These are phyloP conservation scores for Collybia mongolica DNA, from an alignment of 768 basidiomycete genomes.

Conservation along the genomic window DNA sequence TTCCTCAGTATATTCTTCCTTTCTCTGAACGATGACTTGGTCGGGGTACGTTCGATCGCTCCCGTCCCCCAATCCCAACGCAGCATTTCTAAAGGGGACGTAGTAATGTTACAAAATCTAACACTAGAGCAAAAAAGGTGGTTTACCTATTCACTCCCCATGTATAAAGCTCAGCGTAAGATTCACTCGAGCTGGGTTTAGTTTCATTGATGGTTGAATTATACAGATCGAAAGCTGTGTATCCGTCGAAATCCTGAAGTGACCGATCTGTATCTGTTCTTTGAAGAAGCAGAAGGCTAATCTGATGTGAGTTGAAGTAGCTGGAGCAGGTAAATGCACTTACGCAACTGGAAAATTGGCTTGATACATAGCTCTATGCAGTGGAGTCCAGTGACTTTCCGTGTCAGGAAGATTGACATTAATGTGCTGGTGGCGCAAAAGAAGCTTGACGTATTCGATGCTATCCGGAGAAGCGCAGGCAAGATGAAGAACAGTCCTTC, in stretches of 20 bases:
- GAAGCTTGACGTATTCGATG: slow-evolving; percentile 73
- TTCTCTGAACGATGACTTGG: slow-evolving; percentile 53
- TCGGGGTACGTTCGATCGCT: slow-evolving; percentile 82
- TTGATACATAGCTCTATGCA: slow-evolving; percentile 83
- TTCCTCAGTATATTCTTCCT: slow-evolving; percentile 25
- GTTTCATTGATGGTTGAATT: slow-evolving; percentile 85
- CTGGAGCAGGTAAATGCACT: too few species aligned
- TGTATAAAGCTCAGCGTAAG: slow-evolving; percentile 66
- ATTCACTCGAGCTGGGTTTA: slow-evolving; percentile 42
- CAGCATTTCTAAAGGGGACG: slow-evolving; percentile 61
- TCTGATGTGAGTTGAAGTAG: background rate
- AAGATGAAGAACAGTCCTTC: slow-evolving; percentile 80
- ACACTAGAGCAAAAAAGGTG: too few species aligned
- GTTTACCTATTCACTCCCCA: slow-evolving; percentile 82
- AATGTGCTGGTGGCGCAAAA: slow-evolving; percentile 73
- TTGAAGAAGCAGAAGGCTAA: slow-evolving; percentile 72
- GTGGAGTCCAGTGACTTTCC: slow-evolving; percentile 89
- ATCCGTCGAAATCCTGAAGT: slow-evolving; percentile 83
- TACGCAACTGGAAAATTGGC: slow-evolving; percentile 62
- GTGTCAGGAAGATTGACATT: slow-evolving; percentile 78
- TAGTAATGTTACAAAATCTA: background rate
- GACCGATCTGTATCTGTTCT: slow-evolving; percentile 68
- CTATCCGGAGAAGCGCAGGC: slow-evolving; percentile 68
- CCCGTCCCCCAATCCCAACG: slow-evolving; percentile 81
- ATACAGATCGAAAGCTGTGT: slow-evolving; percentile 91